A percentile compares a stretch with the other conserved stretches of the same genome.
phyloP scores from a whole-genome alignment of 2,329 filamentous ascomycete species.

The Catunica adiposa region DNA sequence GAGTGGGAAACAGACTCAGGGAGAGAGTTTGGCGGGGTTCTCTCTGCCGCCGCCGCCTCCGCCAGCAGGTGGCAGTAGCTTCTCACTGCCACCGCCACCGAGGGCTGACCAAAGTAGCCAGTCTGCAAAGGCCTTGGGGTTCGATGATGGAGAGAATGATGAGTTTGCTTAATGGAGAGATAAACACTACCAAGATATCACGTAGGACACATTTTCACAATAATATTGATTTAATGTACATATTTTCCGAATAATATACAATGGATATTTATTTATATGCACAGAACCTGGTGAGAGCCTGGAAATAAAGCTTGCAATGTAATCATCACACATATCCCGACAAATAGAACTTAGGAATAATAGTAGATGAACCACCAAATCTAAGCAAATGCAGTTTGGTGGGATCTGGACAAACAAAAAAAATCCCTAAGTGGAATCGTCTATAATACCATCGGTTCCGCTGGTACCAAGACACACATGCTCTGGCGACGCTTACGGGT shows the following conservation, averaged over 20 bases:
- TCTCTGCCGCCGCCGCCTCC: constrained; percentile 64
- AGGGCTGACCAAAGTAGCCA: constrained; percentile 43
- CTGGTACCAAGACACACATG: not conserved
- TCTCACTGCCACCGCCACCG: constrained; percentile 49
- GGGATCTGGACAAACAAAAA: no score
- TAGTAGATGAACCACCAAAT: not conserved
- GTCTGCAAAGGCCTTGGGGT: constrained; percentile 51
- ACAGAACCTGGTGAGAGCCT: no score
- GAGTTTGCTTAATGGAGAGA: constrained; percentile 44
- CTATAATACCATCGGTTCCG: constrained; percentile 1
- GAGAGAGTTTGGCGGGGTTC: constrained; percentile 22
- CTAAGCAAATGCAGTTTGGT: not conserved
- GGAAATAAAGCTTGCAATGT: no score
- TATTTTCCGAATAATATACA: no score
- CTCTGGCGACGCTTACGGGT: constrained; percentile 12
- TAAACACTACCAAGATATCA: no score
- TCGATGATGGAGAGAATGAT: constrained; percentile 77
- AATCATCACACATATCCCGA: no score
- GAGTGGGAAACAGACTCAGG: constrained; percentile 11
- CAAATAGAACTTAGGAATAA: no score
- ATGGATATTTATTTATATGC: no score
- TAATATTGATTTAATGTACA: not conserved
- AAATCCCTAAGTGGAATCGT: not conserved
- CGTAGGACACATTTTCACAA: no score
- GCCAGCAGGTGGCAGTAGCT: constrained; percentile 20